phyloP scores from a whole-genome alignment of 148 eudicot genomes.

The Chenopodium suecicum region DNA sequence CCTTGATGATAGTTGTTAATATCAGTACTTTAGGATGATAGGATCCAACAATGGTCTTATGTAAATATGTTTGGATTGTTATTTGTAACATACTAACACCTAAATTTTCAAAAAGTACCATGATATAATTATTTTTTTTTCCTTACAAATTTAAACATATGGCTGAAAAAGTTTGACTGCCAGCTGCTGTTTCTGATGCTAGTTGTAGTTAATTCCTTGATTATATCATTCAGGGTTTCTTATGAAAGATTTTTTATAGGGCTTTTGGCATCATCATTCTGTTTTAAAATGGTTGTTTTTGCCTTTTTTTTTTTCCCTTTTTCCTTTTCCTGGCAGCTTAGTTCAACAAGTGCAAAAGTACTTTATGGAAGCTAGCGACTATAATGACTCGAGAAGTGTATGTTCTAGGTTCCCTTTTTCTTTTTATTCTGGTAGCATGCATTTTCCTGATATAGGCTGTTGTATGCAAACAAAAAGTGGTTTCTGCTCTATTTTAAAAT shows the following conservation, averaged over 20 bases:
- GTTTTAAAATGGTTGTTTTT: background rate
- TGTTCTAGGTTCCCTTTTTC: slow-evolving; percentile 24
- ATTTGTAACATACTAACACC: background rate
- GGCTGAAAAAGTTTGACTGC: background rate
- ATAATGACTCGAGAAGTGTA: slow-evolving; percentile 73
- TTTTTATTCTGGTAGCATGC: background rate
- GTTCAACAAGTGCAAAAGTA: slow-evolving; percentile 77
- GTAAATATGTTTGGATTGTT: background rate
- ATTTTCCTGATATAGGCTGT: background rate
- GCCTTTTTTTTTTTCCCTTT: background rate
- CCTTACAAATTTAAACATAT: slow-evolving; percentile 3
- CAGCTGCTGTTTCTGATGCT: background rate
- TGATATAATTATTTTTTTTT: background rate
- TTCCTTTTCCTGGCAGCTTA: slow-evolving; percentile 46
- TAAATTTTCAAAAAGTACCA: no score
- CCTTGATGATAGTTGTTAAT: background rate
- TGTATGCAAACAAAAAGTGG: background rate
- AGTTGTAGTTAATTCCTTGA: background rate
- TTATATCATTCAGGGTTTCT: background rate
- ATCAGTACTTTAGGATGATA: background rate
- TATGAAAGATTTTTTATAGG: background rate
- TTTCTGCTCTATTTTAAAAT: background rate
- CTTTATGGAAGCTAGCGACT: slow-evolving; percentile 61
- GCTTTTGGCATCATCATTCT: background rate
- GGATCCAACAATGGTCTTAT: background rate